A percentile compares a stretch with the other conserved stretches of the same genome.
Conservation (phyloP, 352 stramenopile species). For the Phytophthora lateralis region DNA sequence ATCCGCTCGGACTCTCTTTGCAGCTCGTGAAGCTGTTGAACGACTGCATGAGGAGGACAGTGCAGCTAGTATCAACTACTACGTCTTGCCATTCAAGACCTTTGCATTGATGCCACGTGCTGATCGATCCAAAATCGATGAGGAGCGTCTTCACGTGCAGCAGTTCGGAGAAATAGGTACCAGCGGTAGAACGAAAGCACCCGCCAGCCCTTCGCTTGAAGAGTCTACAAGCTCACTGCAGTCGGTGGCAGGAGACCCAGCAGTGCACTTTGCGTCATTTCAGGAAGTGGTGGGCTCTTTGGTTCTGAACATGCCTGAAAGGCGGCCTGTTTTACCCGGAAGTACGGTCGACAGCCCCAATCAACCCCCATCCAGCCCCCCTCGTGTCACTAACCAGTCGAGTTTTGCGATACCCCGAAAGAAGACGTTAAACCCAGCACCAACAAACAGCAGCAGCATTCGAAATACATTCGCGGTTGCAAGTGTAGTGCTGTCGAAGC, state of each 20-base stretch:
- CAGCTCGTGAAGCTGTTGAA: slow-evolving; percentile 25
- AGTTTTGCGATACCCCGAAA: slow-evolving; percentile 15
- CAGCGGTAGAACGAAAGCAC: background rate
- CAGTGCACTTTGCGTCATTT: slow-evolving; percentile 44
- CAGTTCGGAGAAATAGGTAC: slow-evolving; percentile 24
- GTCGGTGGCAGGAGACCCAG: slow-evolving; percentile 1
- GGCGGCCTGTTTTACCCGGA: slow-evolving; percentile 2
- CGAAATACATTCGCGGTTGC: slow-evolving; percentile 46
- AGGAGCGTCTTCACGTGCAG: slow-evolving; percentile 45
- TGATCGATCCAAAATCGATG: slow-evolving; percentile 19
- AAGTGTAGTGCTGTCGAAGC: slow-evolving; percentile 64
- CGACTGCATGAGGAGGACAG: slow-evolving; percentile 4
- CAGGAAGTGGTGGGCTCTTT: slow-evolving; percentile 31
- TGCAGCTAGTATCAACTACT: slow-evolving; percentile 22
- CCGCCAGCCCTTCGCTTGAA: slow-evolving; percentile 7
- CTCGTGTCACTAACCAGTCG: background rate
- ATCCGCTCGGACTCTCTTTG: slow-evolving; percentile 3
- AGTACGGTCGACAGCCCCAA: background rate
- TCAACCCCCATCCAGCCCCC: slow-evolving; percentile 1
- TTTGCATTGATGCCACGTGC: slow-evolving; percentile 48
- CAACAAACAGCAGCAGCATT: background rate
- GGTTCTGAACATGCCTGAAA: background rate
- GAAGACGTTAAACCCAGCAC: slow-evolving; percentile 1
- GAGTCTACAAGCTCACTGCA: slow-evolving; percentile 18
- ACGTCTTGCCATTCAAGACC: slow-evolving; percentile 39